Base-by-base conservation (phyloP, 352 stramenopile genomes). In the Globisporangium mamillatum region DNA sequence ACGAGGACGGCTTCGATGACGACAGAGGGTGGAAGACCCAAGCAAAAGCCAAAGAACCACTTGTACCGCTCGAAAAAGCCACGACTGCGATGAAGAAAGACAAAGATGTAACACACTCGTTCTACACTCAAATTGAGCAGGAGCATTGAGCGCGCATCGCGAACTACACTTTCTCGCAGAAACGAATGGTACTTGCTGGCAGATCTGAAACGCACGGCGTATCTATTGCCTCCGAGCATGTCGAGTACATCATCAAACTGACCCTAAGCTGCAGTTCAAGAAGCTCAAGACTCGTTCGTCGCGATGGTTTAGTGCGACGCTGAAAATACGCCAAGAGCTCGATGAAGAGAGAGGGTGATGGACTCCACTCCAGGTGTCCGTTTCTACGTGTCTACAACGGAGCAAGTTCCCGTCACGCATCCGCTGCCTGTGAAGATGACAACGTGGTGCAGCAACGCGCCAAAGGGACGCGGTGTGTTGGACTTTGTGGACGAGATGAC, bases 291-390 rank as follows among this genome's bases (percentile, higher is more conserved):
- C 84, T 1, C 82, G 84, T 1, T 75, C 86, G 38, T 81, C 74
- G 24, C 81, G 86, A 3, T 94, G 84, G 86, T 90, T 94, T 63
- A 91, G 79, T 56, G 70, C 84, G 20, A 94, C 86, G 54, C 66
- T 94, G 48, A 94, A 94, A 69, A 93, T 93, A 84, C 82, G 78
- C 9, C 84, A 94, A 65, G 86, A 94, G 61, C 74, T 93, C 44
- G 71, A 91, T 25, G 79, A 90, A 27, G 79, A 89, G 16, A 68
- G 38, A 10, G 76, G 12, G 71, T 44, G 53, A 91, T 93, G 84
- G 86, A 94, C 65, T 68, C 70, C 0, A 94, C 84, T 6, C 84
- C 83, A 0, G 86, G 93, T 54, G 70, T 91, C 25, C 86, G 86
- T 1, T 92, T 86, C 66, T 94, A 94, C 64, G 86, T 94, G 36